These are phyloP conservation scores for Pleurotus tuber-regium DNA, from an alignment of 768 basidiomycete species.

Conservation along the genomic window DNA sequence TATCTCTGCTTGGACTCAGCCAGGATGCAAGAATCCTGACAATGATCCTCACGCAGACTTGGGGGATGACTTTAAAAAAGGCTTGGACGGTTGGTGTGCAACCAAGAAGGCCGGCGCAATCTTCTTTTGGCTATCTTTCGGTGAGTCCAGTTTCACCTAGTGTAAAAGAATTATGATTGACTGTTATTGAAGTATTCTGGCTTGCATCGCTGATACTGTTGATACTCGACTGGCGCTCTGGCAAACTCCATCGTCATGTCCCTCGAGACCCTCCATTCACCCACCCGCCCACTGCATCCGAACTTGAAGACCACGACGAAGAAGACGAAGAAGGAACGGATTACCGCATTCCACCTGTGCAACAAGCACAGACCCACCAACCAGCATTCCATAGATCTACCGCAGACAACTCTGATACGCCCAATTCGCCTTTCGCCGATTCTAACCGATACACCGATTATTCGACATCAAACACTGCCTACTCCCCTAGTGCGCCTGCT, in stretches of 20 bases:
- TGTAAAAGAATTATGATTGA: constrained; percentile 1
- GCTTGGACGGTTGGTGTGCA: constrained; percentile 78
- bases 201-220: constrained; percentile 62
- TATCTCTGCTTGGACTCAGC: constrained; percentile 83
- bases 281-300: constrained; percentile 47
- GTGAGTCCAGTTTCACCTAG: constrained; percentile 37
- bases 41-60: constrained; percentile 77
- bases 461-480: constrained; percentile 23
- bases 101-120: constrained; percentile 90
- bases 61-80: constrained; percentile 65
- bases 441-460: constrained; percentile 44
- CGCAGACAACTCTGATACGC: constrained; percentile 27
- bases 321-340: constrained; percentile 53
- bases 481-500: constrained; percentile 27
- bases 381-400: constrained; percentile 17
- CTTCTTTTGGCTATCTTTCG: constrained; percentile 86
- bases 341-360: constrained; percentile 45
- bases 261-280: constrained; percentile 78
- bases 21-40: constrained; percentile 83
- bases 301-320: constrained; percentile 51
- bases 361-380: constrained; percentile 22
- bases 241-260: constrained; percentile 44
- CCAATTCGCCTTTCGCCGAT: constrained; percentile 53
- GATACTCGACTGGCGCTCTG: constrained; percentile 75
- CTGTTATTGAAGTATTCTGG: constrained; percentile 62